Percentiles rank a stretch among this genome's conserved stretches.
phyloP scores from a whole-genome alignment of 2,329 filamentous ascomycete species.

The Cordyceps cateniannulata region DNA sequence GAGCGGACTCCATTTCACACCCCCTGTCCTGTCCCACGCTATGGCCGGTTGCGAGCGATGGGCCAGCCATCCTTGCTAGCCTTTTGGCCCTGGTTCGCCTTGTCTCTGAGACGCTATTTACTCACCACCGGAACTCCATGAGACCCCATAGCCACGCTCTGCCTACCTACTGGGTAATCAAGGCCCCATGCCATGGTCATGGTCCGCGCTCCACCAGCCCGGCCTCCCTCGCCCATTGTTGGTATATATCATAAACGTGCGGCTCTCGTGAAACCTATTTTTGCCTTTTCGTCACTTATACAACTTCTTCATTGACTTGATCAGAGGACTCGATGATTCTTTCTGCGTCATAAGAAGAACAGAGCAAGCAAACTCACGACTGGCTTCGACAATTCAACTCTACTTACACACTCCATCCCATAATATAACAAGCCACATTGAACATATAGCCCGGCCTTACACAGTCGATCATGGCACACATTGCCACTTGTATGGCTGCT shows the following conservation, averaged over 20 bases:
- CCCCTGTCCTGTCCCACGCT: conserved; percentile 2
- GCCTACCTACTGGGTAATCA: not conserved
- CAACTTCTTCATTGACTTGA: not conserved
- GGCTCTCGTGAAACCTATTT: conserved; percentile 3
- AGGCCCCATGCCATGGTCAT: not conserved
- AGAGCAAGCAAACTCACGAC: not conserved
- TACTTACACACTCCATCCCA: not conserved
- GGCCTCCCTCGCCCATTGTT: not conserved
- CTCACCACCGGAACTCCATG: not conserved
- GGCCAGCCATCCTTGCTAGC: not conserved
- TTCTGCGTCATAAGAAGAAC: not conserved
- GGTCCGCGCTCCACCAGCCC: conserved; percentile 10
- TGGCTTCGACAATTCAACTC: not conserved
- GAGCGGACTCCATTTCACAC: not conserved
- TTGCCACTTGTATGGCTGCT: conserved; percentile 52
- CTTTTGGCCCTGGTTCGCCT: conserved; percentile 5
- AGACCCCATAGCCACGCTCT: conserved; percentile 11
- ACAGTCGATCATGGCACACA: conserved; percentile 49
- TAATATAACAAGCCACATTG: not conserved
- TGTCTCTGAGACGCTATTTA: conserved; percentile 7
- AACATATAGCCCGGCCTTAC: not conserved
- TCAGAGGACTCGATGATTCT: not conserved
- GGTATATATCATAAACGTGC: conserved; percentile 12
- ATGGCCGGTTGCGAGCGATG: conserved; percentile 11
- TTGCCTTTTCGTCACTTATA: conserved; percentile 1